Evolutionary conservation across 73 alveolate species (phyloP), one percentile per base, ranked within the genome.

Genomic region (Durusdinium trenchii): DNA sequence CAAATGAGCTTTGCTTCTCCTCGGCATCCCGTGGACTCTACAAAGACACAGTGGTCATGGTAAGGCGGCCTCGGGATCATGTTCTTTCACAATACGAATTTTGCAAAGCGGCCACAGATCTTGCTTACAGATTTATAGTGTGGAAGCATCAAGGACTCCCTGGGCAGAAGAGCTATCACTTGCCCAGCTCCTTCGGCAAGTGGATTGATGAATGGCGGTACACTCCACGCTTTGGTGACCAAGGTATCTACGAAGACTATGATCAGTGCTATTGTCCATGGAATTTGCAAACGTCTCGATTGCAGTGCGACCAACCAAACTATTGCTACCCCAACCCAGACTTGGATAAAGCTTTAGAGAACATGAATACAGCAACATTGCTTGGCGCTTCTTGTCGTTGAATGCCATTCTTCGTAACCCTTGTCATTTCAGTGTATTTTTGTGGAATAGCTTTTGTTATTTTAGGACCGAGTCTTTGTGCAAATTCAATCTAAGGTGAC

Each of bases 51-150:
- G 86, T 76, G 86, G 86, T 76, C 20, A 43, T 76, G 86, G 43
- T 76, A 23, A 36, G 86, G 26, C 54, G 45, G 35, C 86, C 86
- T 5, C 86, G 86, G 7, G 86, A 76, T 9, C 86, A 76, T 38
- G 86, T 76, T 40, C 45, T 42, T 57, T 76, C 86, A 38, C 86
- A 76, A 38, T 76, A 76, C 86, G 60, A 76, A 14, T 76, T 76
- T 43, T 76, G 86, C 86, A 76, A 76, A 43, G 60, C 57, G 50
- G 86, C 86, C 61, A 76, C 61, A 35, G 86, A 76, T 43, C 86
- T 57, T 3, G 86, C 51, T 51, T 16, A 9, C 84, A 38, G 79
- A 18, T 7, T 18, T 1, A 64, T 10, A 38, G 45, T 64, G 3
- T 18, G 79, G 36, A 18, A 30, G 28, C 79, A 18, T 3, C 46